Base-by-base conservation (phyloP, 1,139 yeast species). In the Blastobotrys proliferans region DNA sequence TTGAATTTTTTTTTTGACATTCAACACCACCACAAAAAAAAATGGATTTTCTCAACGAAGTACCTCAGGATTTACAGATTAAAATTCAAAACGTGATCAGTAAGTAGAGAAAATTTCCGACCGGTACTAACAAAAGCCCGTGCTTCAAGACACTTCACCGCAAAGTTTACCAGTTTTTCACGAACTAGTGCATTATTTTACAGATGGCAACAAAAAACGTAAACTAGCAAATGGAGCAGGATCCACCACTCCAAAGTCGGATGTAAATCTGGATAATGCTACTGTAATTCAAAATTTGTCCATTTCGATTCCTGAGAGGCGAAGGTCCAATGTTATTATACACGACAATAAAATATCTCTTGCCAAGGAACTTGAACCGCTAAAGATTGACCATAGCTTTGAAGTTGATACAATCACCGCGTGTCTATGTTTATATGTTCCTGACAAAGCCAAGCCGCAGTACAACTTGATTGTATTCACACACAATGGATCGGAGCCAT, bases 361-460 rank as follows among this genome's bases (percentile, higher is more conserved):
- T 20, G 42, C 35, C 20, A 44, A 40, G 20, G 41, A 36, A 9
- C 18, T 38, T 20, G 37, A 26, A 2, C 43, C 35, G 20, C 38
- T 34, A 27, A 35, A 14, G 10, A 35, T 41, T 14, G 46, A 43
- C 22, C 36, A 43, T 25, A 26, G 27, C 16, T 40, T 40, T 21
- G 19, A 36, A 24, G 30, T 35, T n/a, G 33, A 35, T n/a, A 43
- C 45, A 11, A 32, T 46, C n/a, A 35, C 37, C 27, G 34, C 17
- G 31, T 39, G 38, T 26, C 37, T 45, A 36, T 33, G 20, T 33
- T 41, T 41, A 35, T 26, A 54, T 3, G 57, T 68, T 1, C 70
- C 70, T 2, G 69, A 64, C 20, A 62, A 64, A 40, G 64, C 69
- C 18, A 63, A 61, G 37, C 66, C 63, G 28, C 66, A 61, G 27